Conservation (phyloP, 2,329 filamentous ascomycete species). For the Byssoonygena ceratinophila region DNA sequence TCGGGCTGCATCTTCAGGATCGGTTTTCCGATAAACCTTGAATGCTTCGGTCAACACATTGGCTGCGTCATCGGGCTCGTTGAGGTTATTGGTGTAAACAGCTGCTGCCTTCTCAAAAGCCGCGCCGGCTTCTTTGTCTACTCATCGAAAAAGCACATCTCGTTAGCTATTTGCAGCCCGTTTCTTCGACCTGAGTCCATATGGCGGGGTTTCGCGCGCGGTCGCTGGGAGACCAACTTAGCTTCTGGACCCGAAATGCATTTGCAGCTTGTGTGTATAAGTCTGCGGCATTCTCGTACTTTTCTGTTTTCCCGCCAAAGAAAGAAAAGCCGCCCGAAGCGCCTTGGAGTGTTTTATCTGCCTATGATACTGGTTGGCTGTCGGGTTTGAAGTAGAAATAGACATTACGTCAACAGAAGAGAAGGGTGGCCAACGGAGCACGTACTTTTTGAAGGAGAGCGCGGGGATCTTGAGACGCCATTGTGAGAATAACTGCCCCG, state of each 20-base stretch:
- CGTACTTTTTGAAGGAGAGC: conserved; percentile 65
- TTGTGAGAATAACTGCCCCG: background rate
- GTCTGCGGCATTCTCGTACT: conserved; percentile 81
- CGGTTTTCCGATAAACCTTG: conserved; percentile 83
- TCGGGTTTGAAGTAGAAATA: background rate
- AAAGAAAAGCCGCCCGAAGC: conserved; percentile 76
- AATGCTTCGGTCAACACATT: conserved; percentile 83
- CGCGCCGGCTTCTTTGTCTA: conserved; percentile 74
- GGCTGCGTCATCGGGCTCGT: conserved; percentile 84
- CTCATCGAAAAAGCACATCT: background rate
- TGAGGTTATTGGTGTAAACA: conserved; percentile 69
- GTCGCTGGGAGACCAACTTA: conserved; percentile 52
- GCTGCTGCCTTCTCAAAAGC: conserved; percentile 78
- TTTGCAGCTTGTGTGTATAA: conserved; percentile 82
- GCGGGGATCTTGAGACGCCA: conserved; percentile 67
- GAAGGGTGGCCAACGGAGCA: conserved; percentile 13
- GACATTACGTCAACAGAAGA: conserved; percentile 12
- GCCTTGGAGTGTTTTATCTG: conserved; percentile 68
- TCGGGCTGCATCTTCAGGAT: conserved; percentile 70
- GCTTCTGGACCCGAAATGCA: conserved; percentile 78
- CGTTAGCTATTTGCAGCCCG: background rate
- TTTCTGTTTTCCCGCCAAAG: conserved; percentile 78
- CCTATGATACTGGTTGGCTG: conserved; percentile 43
- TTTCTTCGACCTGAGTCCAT: background rate
- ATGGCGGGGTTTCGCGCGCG: background rate